Evolutionary conservation across 2,329 filamentous ascomycete species (phyloP).

Genomic region (Metarhizium sp.): DNA sequence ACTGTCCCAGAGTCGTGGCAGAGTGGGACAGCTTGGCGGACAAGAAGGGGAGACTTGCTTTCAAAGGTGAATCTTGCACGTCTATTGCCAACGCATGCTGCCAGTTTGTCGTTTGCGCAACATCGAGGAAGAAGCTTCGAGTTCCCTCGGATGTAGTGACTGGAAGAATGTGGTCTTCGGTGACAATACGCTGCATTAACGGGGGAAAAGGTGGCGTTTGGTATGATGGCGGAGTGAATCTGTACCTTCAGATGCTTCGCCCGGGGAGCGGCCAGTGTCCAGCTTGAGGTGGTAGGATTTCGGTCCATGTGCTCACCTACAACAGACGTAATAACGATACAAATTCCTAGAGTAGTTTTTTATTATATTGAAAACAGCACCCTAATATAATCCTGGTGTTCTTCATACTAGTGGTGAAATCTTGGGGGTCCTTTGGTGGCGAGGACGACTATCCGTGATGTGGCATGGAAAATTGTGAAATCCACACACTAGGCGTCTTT

Average conservation of each 20-base stretch:
- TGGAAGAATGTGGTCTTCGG: neutral
- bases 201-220: neutral
- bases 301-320: no score
- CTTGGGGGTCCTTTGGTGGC: no score
- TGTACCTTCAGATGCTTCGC: neutral
- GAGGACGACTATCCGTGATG: no score
- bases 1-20: neutral
- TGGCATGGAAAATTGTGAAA: no score
- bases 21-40: neutral
- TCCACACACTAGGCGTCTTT: no score
- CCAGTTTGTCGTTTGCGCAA: neutral
- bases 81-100: neutral
- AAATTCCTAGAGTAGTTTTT: no score
- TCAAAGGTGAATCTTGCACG: neutral
- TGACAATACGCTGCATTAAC: neutral
- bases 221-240: neutral
- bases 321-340: no score
- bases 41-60: neutral
- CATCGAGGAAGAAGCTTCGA: neutral
- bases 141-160: neutral
- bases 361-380: no score
- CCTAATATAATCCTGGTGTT: no score
- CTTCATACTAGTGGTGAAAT: no score
- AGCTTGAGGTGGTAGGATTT: neutral
- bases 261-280: neutral